Evolutionary conservation across 2,329 filamentous ascomycete genomes (phyloP).

Genomic region (Fusarium pilosicola): DNA sequence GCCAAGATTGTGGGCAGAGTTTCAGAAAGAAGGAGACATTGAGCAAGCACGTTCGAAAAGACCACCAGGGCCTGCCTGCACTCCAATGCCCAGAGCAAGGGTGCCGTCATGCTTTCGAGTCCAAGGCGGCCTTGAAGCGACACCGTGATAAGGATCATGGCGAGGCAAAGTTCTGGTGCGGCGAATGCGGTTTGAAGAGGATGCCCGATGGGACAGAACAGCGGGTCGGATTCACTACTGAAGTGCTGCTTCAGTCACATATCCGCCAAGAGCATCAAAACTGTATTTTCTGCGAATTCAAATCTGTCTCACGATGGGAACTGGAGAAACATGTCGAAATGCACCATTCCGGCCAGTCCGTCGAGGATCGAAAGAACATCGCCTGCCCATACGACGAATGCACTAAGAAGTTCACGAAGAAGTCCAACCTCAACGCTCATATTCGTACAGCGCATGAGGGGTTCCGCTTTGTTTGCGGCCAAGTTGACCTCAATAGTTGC

Average conservation of each 20-base stretch:
- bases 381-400: constrained; percentile 76
- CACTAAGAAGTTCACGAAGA: constrained; percentile 80
- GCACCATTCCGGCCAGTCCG: constrained; percentile 71
- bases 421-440: constrained; percentile 85
- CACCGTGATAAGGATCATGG: constrained; percentile 79
- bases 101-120: constrained; percentile 79
- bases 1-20: constrained; percentile 77
- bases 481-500: constrained; percentile 66
- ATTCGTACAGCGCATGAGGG: constrained; percentile 81
- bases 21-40: constrained; percentile 92
- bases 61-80: constrained; percentile 77
- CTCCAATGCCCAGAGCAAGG: constrained; percentile 72
- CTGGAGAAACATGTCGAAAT: constrained; percentile 82
- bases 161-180: constrained; percentile 78
- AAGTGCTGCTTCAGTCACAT: constrained; percentile 77
- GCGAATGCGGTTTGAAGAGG: constrained; percentile 68
- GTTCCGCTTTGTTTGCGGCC: constrained; percentile 80
- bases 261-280: constrained; percentile 76
- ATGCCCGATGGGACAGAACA: constrained; percentile 53
- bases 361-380: constrained; percentile 72
- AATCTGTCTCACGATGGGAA: constrained; percentile 72
- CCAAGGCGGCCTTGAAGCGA: constrained; percentile 73
- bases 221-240: constrained; percentile 74
- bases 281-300: constrained; percentile 79
- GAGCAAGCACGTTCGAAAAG: constrained; percentile 80